Evolutionary conservation across 495 filamentous ascomycete genomes (phyloP), one percentile per base, ranked within the genome.

Genomic region (Neurospora tetraspora): DNA sequence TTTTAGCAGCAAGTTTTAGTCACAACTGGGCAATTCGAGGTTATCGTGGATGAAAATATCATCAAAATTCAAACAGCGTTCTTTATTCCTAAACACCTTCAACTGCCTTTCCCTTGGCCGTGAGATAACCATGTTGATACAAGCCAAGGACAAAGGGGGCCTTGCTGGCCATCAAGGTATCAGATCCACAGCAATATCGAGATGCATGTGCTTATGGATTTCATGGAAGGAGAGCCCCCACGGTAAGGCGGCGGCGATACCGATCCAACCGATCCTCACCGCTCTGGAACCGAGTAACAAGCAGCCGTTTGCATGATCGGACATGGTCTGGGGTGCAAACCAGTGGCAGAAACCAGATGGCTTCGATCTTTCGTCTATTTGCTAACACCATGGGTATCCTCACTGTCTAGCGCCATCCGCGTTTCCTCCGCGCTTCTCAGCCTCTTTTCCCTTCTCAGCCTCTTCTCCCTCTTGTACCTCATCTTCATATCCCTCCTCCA

Each of bases 401-500:
- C 23, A 61, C 23, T 27, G 23, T 12, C 5, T 59, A 59, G 12
- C 23, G 23, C 10, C 59, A 27, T 69, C 27, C 5, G 31, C 69
- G 39, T 37, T 27, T 31, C 31, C 27, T 31, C 23, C 43, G 16
- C 31, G 38, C 11, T 72, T 65, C 11, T 69, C 71, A 11, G 27
- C 73, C 8, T 36, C 36, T 27, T 71, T 36, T 18, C 6, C 71
- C 11, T 53, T 27, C 5, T 70, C 70, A 31, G 36, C 71, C 14
- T 70, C 11, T 70, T 68, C 5, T 71, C 10, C 18, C 70, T 68
- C 5, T 71, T 47, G n/a, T 23, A 47, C 61, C 59, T 75, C 74
- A 4, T 74, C 74, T 34, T 47, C 38, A 11, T 59, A n/a, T 59
- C n/a, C 47, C 16, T 72, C 70, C 1, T 31, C 31, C 31, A 45